Evolutionary conservation across 2,329 filamentous ascomycete genomes (phyloP), one percentile per base, ranked within the genome.

Genomic region (Thelonectria rubi): DNA sequence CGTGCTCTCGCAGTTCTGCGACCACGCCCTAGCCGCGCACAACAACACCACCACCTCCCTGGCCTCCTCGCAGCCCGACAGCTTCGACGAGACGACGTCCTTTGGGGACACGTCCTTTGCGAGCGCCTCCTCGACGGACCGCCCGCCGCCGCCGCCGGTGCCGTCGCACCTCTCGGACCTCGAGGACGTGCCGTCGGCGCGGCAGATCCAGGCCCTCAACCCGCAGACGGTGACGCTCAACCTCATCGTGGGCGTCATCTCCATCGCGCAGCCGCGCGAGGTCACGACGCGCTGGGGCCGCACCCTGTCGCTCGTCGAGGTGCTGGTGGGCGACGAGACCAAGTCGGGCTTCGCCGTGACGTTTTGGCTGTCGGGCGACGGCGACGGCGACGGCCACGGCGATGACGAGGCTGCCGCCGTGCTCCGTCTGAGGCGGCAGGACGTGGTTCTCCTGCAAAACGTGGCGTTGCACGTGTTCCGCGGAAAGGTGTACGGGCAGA

Each of bases 261-360:
- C 90, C 12, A 83, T 93, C 50, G 84, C 89, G 1, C 83, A 88
- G 39, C 83, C 90, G 1, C 87, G 91, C 21, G 83, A 83, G 2
- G 86, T 97, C 18, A 85, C 81, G 30, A 92, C 93, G 0, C 83
- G 86, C 40, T 89, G 85, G 79, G 86, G 89, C 24, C 77, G 78
- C 11, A 80, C 81, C 7, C 82, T 89, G 53, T 85, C 91, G 6
- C 82, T 97, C 3, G 80, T 94, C 42, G 93, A 97, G 75, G 76
- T 95, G 2, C 80, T 94, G 1, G 87, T 97, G 1, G 94, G 91
- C 5, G 94, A 98, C 74, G 91, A 97, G 53, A 97, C 93, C 0
- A 86, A 84, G 65, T 86, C 91, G 0, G 91, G 90, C 2, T 97
- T 97, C 77, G 87, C 84, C 26, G 82, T 97, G 57, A 94, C 91